Evolutionary conservation across 345 rosid genomes (phyloP).

Genomic region (Euphorbia peplus): DNA sequence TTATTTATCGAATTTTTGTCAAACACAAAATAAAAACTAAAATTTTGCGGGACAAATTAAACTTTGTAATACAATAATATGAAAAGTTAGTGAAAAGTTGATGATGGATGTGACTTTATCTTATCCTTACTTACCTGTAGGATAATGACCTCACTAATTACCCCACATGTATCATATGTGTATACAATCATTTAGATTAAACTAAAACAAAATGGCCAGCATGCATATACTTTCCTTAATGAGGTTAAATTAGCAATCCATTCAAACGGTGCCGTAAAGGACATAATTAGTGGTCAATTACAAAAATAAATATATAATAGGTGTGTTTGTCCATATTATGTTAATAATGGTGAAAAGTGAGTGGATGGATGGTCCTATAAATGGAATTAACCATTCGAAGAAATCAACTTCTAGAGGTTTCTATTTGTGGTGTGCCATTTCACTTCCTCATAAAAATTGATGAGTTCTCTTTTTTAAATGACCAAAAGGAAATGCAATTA

Average conservation of each 20-base stretch:
- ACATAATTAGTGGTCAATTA: background rate
- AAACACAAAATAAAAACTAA: too few species aligned
- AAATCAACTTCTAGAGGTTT: background rate
- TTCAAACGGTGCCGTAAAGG: background rate
- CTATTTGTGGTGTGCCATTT: background rate
- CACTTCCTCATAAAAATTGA: background rate
- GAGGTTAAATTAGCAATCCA: background rate
- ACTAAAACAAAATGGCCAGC: too few species aligned
- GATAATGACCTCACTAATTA: background rate
- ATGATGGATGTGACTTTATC: background rate
- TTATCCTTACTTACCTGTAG: background rate
- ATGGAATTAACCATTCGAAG: background rate
- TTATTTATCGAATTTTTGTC: too few species aligned
- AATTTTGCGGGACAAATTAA: too few species aligned
- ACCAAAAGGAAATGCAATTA: too few species aligned
- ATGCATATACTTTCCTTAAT: background rate
- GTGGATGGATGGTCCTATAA: background rate
- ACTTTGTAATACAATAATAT: too few species aligned
- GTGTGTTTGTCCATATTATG: background rate
- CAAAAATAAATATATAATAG: too few species aligned
- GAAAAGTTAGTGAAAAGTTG: background rate
- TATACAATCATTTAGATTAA: too few species aligned
- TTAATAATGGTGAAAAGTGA: background rate
- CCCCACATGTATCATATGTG: background rate
- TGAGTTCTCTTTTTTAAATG: too few species aligned